phyloP scores from a whole-genome alignment of 2,329 filamentous ascomycete species.

The Talaromyces funiculosus region DNA sequence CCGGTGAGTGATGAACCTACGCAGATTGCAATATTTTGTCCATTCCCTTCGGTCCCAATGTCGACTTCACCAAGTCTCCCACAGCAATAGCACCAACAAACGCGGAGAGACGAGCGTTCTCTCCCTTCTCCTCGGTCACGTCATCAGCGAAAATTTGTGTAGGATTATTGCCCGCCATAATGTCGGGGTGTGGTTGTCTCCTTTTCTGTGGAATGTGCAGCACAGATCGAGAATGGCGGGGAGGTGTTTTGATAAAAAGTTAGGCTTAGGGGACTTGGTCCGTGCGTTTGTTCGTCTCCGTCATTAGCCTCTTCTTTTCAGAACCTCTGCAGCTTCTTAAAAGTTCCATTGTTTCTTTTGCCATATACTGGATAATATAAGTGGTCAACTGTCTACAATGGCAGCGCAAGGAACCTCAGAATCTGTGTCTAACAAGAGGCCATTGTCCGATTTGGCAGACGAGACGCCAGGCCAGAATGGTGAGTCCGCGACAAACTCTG shows the following conservation, averaged over 20 bases:
- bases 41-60: constrained; percentile 95
- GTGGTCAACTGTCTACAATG: constrained; percentile 20
- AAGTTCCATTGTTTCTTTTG: neutral
- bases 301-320: constrained; percentile 4
- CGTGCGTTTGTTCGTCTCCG: constrained; percentile 11
- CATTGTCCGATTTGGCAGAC: constrained; percentile 51
- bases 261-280: constrained; percentile 6
- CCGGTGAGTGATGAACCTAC: constrained; percentile 48
- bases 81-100: constrained; percentile 98
- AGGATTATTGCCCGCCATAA: constrained; percentile 55
- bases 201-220: neutral
- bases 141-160: constrained; percentile 98
- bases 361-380: neutral
- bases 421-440: constrained; percentile 47
- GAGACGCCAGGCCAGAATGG: constrained; percentile 37
- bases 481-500: constrained; percentile 17
- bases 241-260: constrained; percentile 15
- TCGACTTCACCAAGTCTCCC: constrained; percentile 95
- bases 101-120: constrained; percentile 97
- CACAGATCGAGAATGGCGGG: constrained; percentile 9
- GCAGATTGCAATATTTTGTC: constrained; percentile 96
- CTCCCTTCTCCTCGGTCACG: constrained; percentile 95
- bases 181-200: constrained; percentile 4
- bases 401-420: constrained; percentile 21
- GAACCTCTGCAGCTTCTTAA: neutral